These are phyloP conservation scores for Xylaria sp. DNA, from an alignment of 2,329 filamentous ascomycete species.

Conservation along the genomic window DNA sequence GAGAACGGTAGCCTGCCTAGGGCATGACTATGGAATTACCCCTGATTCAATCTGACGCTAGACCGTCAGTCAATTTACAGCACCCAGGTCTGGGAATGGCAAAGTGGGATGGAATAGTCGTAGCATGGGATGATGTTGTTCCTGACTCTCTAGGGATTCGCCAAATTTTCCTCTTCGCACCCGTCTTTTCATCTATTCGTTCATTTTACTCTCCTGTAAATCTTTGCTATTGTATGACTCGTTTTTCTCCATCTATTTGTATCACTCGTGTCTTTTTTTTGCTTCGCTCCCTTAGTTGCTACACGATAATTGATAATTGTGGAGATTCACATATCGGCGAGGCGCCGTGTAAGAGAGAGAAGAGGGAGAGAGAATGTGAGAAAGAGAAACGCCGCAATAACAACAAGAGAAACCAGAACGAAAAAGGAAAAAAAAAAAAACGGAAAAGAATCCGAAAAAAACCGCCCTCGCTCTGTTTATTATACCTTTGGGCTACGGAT, in stretches of 20 bases:
- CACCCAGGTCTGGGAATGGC: slow-evolving; percentile 12
- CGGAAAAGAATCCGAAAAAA: not conserved
- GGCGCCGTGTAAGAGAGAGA: not conserved
- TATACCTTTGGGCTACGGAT: not conserved
- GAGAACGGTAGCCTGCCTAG: not conserved
- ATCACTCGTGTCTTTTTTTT: not conserved
- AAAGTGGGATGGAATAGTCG: slow-evolving; percentile 15
- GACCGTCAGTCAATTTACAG: not conserved
- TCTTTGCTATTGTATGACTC: not conserved
- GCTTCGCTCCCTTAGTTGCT: not conserved
- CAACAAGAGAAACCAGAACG: not conserved
- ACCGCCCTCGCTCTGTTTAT: not conserved
- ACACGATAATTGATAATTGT: not conserved
- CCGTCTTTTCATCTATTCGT: not conserved
- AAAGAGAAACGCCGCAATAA: not conserved
- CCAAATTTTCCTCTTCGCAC: not conserved
- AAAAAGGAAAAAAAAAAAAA: not conserved
- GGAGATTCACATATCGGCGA: not conserved
- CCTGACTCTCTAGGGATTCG: slow-evolving; percentile 1
- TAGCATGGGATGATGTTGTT: slow-evolving; percentile 15
- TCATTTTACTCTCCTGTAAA: slow-evolving; percentile 10
- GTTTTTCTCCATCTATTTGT: not conserved
- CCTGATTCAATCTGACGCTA: slow-evolving; percentile 10
- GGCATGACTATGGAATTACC: slow-evolving; percentile 14
- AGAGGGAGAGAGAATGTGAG: not conserved